A percentile compares a stretch with the other conserved stretches of the same genome.
Evolutionary conservation across 805 yeast species (phyloP).

Genomic region (Teunomyces funiuensis): DNA sequence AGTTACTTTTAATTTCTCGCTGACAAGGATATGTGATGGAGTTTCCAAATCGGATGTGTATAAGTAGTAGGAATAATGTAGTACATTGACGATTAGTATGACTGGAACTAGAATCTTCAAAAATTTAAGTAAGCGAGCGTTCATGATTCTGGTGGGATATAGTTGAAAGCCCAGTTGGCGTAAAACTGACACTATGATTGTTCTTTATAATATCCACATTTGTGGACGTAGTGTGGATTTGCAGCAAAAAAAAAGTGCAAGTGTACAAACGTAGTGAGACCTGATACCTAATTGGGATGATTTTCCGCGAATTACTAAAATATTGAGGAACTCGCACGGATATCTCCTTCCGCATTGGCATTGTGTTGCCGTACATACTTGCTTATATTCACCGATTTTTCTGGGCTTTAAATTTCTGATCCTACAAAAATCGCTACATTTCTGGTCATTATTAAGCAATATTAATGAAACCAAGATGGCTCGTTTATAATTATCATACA

Average conservation of each 20-base stretch:
- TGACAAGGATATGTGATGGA: not conserved
- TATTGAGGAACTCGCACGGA: too few relatives aligned
- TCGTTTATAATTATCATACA: too few relatives aligned
- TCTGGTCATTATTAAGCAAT: not conserved
- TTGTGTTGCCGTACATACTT: too few relatives aligned
- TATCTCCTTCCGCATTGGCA: too few relatives aligned
- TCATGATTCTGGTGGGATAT: not conserved
- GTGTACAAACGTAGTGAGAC: not conserved
- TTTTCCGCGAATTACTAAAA: too few relatives aligned
- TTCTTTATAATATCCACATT: too few relatives aligned
- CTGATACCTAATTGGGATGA: not conserved
- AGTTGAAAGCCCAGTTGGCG: too few relatives aligned
- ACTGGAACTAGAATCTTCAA: constrained; percentile 1
- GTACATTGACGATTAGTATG: constrained; percentile 5
- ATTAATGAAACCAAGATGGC: too few relatives aligned
- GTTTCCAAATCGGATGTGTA: not conserved
- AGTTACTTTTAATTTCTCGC: not conserved
- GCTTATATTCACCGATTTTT: too few relatives aligned
- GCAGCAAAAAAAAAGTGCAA: not conserved
- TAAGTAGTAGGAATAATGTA: not conserved
- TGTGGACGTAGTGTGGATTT: not conserved
- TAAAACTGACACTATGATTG: too few relatives aligned
- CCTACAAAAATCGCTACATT: not conserved
- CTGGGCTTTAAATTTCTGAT: not conserved
- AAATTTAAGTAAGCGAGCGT: constrained; percentile 1